Percentiles rank a stretch among this genome's conserved stretches.
Conservation (phyloP, 805 yeast species). For the Wickerhamiella allomyrinae region DNA sequence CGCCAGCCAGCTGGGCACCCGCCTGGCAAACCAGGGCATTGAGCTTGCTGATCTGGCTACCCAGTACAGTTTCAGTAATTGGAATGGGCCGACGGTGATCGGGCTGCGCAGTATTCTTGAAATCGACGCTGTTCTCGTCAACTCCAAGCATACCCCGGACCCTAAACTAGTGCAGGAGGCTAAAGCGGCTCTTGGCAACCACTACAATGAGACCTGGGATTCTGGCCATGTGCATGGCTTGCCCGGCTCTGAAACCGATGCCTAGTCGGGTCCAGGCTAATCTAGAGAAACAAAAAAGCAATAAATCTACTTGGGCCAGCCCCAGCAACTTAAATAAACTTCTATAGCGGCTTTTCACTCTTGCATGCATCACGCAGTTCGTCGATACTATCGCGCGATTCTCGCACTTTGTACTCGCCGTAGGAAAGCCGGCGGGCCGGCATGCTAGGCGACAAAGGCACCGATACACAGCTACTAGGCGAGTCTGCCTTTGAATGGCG, state of each 20-base stretch:
- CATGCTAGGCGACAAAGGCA: too few species aligned
- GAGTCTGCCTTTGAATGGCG: too few species aligned
- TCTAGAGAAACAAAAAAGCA: too few species aligned
- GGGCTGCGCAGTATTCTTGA: conserved; percentile 62
- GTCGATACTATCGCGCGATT: too few species aligned
- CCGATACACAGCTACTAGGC: too few species aligned
- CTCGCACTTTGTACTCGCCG: too few species aligned
- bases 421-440: background rate
- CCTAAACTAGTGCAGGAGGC: conserved; percentile 2
- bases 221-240: background rate
- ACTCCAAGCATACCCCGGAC: conserved; percentile 35
- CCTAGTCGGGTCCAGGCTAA: too few species aligned
- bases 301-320: too few species aligned
- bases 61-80: conserved; percentile 52
- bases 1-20: conserved; percentile 32
- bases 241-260: too few species aligned
- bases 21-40: conserved; percentile 32
- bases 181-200: conserved; percentile 9
- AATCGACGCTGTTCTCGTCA: conserved; percentile 44
- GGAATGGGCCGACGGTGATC: conserved; percentile 60
- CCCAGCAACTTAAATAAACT: too few species aligned
- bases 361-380: too few species aligned
- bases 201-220: conserved; percentile 11
- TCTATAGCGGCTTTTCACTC: too few species aligned
- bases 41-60: conserved; percentile 76